A percentile compares a stretch with the other conserved stretches of the same genome.
phyloP scores from a whole-genome alignment of 306 rosid species.

The Purshia tridentata region DNA sequence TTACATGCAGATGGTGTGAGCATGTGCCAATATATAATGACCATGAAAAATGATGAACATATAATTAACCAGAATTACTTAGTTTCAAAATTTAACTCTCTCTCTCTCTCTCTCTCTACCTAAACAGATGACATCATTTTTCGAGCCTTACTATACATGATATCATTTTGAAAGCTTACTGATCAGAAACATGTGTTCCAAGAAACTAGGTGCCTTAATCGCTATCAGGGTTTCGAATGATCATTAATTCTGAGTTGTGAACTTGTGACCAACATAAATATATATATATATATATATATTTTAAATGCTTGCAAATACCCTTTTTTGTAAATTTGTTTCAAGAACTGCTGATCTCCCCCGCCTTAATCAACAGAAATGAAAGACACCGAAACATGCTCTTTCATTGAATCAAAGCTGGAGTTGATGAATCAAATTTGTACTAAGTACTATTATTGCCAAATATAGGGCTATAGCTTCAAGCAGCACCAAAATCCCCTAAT shows the following conservation, averaged over 20 bases:
- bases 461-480: neutral
- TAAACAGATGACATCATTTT: neutral
- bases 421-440: neutral
- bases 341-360: neutral
- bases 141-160: neutral
- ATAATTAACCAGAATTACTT: no score
- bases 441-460: neutral
- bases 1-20: no score
- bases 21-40: no score
- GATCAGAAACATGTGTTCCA: neutral
- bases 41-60: no score
- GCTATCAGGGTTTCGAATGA: neutral
- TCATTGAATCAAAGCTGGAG: neutral
- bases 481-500: neutral
- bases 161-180: neutral
- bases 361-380: neutral
- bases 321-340: constrained; percentile 7
- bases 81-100: no score
- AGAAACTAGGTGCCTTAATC: neutral
- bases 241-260: no score
- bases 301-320: neutral
- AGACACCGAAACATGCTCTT: neutral
- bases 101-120: neutral
- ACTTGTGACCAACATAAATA: neutral
- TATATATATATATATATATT: no score